Evolutionary conservation across 257 asterid genomes (phyloP), one percentile per base, ranked within the genome.

Genomic region (Ehretia macrophylla): DNA sequence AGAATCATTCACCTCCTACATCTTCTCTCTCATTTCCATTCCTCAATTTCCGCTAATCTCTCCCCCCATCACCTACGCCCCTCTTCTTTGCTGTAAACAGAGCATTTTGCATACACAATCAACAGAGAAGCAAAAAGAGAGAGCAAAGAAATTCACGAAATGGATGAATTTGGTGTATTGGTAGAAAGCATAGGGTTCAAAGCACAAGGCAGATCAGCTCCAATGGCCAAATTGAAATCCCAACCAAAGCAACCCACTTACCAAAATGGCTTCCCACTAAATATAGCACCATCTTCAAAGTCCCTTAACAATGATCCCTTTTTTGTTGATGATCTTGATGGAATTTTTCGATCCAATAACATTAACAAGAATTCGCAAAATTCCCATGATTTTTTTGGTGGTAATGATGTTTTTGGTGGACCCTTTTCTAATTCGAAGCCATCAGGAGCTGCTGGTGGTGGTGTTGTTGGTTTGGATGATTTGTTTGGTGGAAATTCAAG

Each of bases 81-180:
- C 44, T 38, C 44, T 38, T 38, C 44, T 38, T 6, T 5, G 44
- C 44, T 38, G 44, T 38, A 38, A 38, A 38, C 11, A 38, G 6
- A n/a, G n/a, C n/a, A n/a, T n/a, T n/a, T n/a, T n/a, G n/a, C n/a
- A n/a, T n/a, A n/a, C n/a, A n/a, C n/a, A n/a, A n/a, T n/a, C n/a
- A n/a, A 38, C 44, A 38, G 44, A 38, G 11, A 38, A 6, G 6
- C 6, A 38, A 38, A 5, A 38, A 23, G 47, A 50, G 14, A 45
- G 63, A 1, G 62, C 70, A 16, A 40, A 48, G 10, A n/a, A 21
- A 50, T 21, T 37, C 37, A 1, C 8, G 63, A 57, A 13, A 90
- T 90, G 97, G 96, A 90, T 56, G 85, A 81, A 74, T 87, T 90
- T 60, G 96, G 94, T 35, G 96, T 87, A 39, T 69, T 85, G 79